phyloP scores from a whole-genome alignment of 2,329 filamentous ascomycete species.

The Alternaria triticimaculans region DNA sequence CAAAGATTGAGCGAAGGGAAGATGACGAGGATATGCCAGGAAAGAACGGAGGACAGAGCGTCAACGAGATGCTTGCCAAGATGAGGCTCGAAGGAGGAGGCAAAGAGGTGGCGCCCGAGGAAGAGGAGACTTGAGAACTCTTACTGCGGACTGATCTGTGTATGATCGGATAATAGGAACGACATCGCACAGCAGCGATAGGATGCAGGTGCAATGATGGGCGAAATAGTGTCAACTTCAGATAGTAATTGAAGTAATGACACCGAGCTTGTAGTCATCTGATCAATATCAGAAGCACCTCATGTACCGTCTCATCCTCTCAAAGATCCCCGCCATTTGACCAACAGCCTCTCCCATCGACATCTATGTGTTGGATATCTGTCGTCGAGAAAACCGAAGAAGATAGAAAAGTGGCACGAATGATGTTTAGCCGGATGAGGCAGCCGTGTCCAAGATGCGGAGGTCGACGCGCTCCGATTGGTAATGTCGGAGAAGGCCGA shows the following conservation, averaged over 20 bases:
- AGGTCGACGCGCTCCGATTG: slow-evolving; percentile 15
- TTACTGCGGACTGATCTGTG: not conserved
- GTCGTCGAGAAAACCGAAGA: not conserved
- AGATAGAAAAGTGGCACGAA: not conserved
- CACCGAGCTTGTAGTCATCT: not conserved
- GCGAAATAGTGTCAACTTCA: accelerated
- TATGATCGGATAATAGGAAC: not conserved
- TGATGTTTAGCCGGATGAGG: not conserved
- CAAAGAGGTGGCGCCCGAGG: not conserved
- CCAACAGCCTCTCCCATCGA: not conserved
- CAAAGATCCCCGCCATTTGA: not conserved
- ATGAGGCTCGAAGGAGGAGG: not conserved
- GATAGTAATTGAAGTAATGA: accelerated
- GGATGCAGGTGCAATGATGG: too few relatives aligned
- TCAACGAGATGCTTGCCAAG: not conserved
- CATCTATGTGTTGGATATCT: not conserved
- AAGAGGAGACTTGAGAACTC: not conserved
- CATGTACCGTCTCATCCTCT: not conserved
- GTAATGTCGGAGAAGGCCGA: slow-evolving; percentile 4
- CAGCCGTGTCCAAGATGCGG: not conserved
- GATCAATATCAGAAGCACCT: not conserved
- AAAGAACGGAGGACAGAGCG: not conserved
- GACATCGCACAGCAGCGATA: not conserved
- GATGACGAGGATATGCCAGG: not conserved
- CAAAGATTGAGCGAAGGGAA: not conserved